These are phyloP conservation scores for Macrotyloma uniflorum DNA, from an alignment of 306 rosid genomes.

Conservation along the genomic window DNA sequence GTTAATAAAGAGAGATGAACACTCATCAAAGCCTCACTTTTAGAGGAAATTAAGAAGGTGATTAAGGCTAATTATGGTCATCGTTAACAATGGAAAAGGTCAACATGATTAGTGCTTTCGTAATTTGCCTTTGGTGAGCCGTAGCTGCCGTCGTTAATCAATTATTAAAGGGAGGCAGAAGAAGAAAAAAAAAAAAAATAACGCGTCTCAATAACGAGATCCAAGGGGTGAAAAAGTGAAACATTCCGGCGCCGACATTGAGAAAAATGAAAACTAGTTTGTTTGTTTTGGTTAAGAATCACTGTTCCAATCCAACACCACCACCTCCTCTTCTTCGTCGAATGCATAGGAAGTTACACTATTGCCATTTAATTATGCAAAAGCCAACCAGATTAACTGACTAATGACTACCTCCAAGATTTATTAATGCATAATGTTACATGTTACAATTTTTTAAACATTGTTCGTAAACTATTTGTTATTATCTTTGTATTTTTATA, in stretches of 20 bases:
- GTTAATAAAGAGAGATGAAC: conserved; percentile 14
- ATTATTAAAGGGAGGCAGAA: not conserved
- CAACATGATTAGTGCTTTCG: conserved; percentile 20
- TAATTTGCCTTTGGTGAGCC: conserved; percentile 33
- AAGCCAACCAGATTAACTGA: conserved; percentile 39
- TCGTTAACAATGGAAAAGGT: conserved; percentile 21
- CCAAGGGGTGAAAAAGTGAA: conserved; percentile 36
- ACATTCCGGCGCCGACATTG: conserved; percentile 59
- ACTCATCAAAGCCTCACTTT: conserved; percentile 34
- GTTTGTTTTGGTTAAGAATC: not conserved
- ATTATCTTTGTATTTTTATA: not conserved
- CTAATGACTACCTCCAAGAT: not conserved
- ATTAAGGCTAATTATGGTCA: conserved; percentile 19
- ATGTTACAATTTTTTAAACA: not conserved
- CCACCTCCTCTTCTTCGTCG: conserved; percentile 12
- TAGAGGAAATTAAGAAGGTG: conserved; percentile 27
- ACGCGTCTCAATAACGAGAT: conserved; percentile 27
- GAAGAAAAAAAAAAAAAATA: not conserved
- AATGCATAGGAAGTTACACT: conserved; percentile 31
- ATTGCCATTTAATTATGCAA: not conserved
- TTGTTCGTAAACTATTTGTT: not conserved
- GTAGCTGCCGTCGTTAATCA: conserved; percentile 37
- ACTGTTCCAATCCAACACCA: conserved; percentile 25
- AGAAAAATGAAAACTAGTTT: conserved; percentile 9
- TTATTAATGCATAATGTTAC: not conserved